Evolutionary conservation across 2,329 filamentous ascomycete species (phyloP).

Genomic region (Aureobasidium sp.): DNA sequence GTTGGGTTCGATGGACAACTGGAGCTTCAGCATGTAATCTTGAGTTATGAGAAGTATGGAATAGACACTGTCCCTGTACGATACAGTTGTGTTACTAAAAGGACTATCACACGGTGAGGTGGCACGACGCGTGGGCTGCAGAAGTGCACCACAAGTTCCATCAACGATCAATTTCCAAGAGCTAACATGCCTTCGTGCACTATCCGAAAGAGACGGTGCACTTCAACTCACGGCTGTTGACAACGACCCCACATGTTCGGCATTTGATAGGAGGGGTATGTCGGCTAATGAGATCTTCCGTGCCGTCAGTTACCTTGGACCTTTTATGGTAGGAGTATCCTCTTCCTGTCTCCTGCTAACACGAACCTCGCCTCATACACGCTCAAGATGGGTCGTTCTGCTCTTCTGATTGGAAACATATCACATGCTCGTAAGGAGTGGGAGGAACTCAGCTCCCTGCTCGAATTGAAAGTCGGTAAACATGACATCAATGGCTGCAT

Average conservation of each 20-base stretch:
- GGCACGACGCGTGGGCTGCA: too few species aligned
- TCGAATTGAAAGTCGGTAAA: conserved; percentile 27
- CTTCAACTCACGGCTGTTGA: not conserved
- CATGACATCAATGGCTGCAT: not conserved
- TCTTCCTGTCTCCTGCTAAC: not conserved
- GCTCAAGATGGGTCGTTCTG: conserved; percentile 20
- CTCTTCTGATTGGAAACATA: conserved; percentile 41
- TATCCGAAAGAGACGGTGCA: not conserved
- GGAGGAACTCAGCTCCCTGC: conserved; percentile 32
- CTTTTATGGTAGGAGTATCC: not conserved
- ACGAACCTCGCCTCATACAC: not conserved
- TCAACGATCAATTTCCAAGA: too few species aligned
- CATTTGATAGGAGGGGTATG: not conserved
- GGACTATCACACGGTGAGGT: too few species aligned
- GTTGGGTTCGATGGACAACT: conserved; percentile 27
- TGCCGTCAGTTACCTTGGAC: not conserved
- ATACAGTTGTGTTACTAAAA: not conserved
- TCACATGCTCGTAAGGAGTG: conserved; percentile 41
- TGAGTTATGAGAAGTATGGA: not conserved
- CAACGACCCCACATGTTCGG: not conserved
- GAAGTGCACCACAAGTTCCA: too few species aligned
- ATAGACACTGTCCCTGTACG: not conserved
- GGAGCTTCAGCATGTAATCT: conserved; percentile 21
- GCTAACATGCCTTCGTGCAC: not conserved
- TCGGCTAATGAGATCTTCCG: not conserved